Evolutionary conservation across 1,284 basidiomycete species (phyloP), one percentile per base, ranked within the genome.

Genomic region (Trametes hirsuta): DNA sequence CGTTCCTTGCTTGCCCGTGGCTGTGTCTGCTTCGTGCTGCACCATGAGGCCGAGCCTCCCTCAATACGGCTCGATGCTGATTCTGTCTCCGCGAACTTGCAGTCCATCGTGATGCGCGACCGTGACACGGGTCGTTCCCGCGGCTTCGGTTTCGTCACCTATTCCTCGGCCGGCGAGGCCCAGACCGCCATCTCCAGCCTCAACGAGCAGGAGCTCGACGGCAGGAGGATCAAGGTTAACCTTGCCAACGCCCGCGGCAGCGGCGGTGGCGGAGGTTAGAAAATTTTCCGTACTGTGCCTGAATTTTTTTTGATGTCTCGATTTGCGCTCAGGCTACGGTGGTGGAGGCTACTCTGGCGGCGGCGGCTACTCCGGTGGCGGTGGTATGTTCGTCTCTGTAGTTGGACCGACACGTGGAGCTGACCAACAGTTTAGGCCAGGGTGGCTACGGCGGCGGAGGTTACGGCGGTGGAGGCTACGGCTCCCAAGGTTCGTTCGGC

Each of bases 21-120:
- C 64, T 61, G 64, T 66, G 64, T 47, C 44, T 34, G 9, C 40
- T 41, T 35, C 45, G 6, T 18, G 24, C 40, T 42, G 42, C 44
- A 22, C 61, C 59, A 57, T 58, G 58, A 61, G 58, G 59, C 14
- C 46, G 30, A 30, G 30, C 37, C 12, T 24, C 41, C 58, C 44
- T 40, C 52, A 51, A 14, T 47, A 6, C 30, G 36, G 34, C 47
- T 41, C 55, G 59, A 52, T 62, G 63, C 67, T 64, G 45, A 67
- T 61, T 55, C 36, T 55, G 46, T 60, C 61, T 59, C 53, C 53
- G 61, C 54, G 59, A 53, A 48, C 24, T 63, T 65, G 65, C 66
- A 95, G 93, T 91, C 90, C 71, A 93, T 95, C 77, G 95, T 97
- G 79, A 97, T 97, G 95, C 93, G 94, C 81, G 95, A 97, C 81